A percentile compares a stretch with the other conserved stretches of the same genome.
phyloP scores from a whole-genome alignment of 345 rosid species.

The Gossypium anomalum region DNA sequence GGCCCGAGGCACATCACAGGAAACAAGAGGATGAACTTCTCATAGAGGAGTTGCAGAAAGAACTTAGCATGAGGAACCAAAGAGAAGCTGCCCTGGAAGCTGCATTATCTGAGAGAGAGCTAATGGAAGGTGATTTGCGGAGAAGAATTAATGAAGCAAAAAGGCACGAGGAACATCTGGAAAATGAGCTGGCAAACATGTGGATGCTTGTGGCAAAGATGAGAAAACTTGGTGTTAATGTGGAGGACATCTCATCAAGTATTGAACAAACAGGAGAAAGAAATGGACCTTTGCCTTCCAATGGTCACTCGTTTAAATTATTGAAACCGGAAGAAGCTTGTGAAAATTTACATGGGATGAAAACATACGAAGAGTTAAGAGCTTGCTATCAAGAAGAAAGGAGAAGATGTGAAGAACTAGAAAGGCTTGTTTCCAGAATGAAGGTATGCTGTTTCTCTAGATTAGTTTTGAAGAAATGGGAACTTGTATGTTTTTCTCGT shows the following conservation, averaged over 20 bases:
- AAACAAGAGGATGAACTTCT: constrained; percentile 27
- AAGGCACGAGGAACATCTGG: constrained; percentile 44
- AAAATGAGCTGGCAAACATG: constrained; percentile 59
- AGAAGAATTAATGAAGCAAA: constrained; percentile 51
- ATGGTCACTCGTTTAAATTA: constrained; percentile 18
- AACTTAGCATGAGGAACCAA: constrained; percentile 36
- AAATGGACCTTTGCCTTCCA: constrained; percentile 28
- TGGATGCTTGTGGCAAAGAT: constrained; percentile 54
- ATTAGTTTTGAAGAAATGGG: not conserved
- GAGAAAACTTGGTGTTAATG: constrained; percentile 33
- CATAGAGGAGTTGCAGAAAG: constrained; percentile 45
- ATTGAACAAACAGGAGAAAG: constrained; percentile 18
- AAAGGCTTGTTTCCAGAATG: constrained; percentile 37
- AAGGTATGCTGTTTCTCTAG: constrained; percentile 34
- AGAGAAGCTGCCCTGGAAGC: constrained; percentile 42
- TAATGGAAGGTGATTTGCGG: constrained; percentile 36
- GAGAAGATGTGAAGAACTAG: constrained; percentile 47
- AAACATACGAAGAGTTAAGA: constrained; percentile 29
- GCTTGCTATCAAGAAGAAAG: constrained; percentile 38
- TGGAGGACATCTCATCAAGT: constrained; percentile 25
- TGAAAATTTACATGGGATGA: constrained; percentile 25
- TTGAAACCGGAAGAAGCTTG: constrained; percentile 25
- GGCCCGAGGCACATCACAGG: constrained; percentile 25
- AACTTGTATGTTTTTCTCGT: not conserved
- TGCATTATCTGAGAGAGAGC: constrained; percentile 37